Evolutionary conservation across 805 yeast species (phyloP), one percentile per base, ranked within the genome.

Genomic region (Debaryomyces hansenii): DNA sequence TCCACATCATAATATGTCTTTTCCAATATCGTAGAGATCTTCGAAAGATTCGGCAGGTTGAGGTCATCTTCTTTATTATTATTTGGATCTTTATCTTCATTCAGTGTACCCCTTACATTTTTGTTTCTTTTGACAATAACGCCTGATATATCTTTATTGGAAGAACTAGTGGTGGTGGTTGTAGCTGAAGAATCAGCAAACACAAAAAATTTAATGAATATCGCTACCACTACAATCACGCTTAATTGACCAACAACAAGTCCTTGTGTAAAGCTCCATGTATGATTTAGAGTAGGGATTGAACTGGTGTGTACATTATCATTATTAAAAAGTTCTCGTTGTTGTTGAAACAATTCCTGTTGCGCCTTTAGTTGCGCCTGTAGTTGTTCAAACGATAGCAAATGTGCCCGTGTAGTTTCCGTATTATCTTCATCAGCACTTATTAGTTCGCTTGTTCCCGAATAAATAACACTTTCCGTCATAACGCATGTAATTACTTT

Each of bases 1-100:
- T 84, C 83, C 1, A 94, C 97, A 59, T 94, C 87, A 65, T 94
- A 94, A 60, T 90, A 90, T 0, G 97, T 90, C 57, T 90, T 91
- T 52, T 92, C 97, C 34, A 94, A 70, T 16, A 94, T 88, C n/a
- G 71, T 51, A 12, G 60, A 53, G 9, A 69, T 54, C 33, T 58
- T 62, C 7, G 63, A 53, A 10, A 50, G 47, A 16, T 48, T 47
- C 15, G 37, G 33, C 21, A 37, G 48, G 15, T 47, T 41, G 12
- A 37, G 35, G n/a, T 49, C 48, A 45, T 57, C 57, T 9, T 42
- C 53, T 3, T 51, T 49, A 16, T 48, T 49, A 7, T 41, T 44
- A 16, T 58, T 63, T 15, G 42, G 49, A 11, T 56, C 53, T 10
- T 52, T 47, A 11, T 33, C 24, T 2, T 20, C 55, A 11, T 54